Conservation (phyloP, 768 basidiomycete genomes). For the Boletellus ananas region DNA sequence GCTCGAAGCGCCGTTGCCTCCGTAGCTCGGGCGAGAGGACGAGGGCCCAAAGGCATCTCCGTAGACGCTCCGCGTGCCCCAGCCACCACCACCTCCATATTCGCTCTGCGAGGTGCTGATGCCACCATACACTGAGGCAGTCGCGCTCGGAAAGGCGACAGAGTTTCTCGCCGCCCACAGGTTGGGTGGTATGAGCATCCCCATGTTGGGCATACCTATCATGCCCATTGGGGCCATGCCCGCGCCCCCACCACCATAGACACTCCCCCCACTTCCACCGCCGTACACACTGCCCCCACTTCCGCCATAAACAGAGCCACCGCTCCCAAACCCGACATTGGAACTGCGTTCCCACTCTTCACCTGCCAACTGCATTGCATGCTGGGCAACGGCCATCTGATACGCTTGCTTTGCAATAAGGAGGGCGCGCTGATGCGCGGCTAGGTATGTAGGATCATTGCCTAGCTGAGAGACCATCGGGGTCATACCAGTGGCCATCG, state of each 20-base stretch:
- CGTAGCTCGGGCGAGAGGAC: conserved; percentile 13
- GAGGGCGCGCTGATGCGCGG: conserved; percentile 87
- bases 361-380: conserved; percentile 83
- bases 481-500: conserved; percentile 22
- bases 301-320: conserved; percentile 34
- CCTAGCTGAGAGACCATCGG: conserved; percentile 39
- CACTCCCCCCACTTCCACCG: conserved; percentile 41
- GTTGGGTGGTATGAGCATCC: conserved; percentile 35
- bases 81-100: conserved; percentile 49
- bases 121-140: conserved; percentile 56
- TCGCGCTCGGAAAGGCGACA: conserved; percentile 45
- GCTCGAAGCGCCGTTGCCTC: conserved; percentile 2
- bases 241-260: conserved; percentile 39
- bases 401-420: conserved; percentile 84
- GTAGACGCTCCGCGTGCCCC: conserved; percentile 63
- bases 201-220: conserved; percentile 37
- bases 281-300: conserved; percentile 29
- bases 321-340: conserved; percentile 41
- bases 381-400: conserved; percentile 86
- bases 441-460: conserved; percentile 56
- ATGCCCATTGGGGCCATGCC: conserved; percentile 39
- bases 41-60: conserved; percentile 58
- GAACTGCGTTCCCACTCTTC: conserved; percentile 90
- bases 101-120: conserved; percentile 55
- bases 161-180: conserved; percentile 41